Evolutionary conservation across 768 basidiomycete genomes (phyloP), one percentile per base, ranked within the genome.

Genomic region (Sistotremastrum suecicum): DNA sequence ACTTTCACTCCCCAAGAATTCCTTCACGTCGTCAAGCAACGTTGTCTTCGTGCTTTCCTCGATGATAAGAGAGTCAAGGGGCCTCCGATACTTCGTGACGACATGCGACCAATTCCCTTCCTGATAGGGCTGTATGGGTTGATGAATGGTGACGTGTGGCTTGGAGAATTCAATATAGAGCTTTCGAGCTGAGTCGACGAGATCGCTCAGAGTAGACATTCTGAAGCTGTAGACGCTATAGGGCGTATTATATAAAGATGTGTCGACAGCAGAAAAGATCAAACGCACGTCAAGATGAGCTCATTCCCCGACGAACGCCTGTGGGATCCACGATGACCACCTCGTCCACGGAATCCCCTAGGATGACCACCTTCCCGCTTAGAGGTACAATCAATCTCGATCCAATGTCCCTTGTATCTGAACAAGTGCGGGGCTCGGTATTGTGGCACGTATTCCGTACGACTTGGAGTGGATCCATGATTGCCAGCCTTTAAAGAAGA

Each of bases 11-110:
- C 75, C 78, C 54, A 90, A 70, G 60, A 89, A 90, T 59, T 89
- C 87, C 49, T 78, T 74, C 29, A 86, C 75, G 50, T 91, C 88
- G 35, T 76, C 71, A 7, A 89, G 64, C 7, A 90, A 69, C 82
- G 88, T 88, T 63, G 89, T 87, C 62, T 88, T 89, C 38, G 89
- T 85, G 43, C 88, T 87, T 0, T 79, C 81, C 55, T 88, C 84
- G 48, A 90, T 71, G 5, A 91, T 86, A 54, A 90, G 88, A 55
- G 80, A 84, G 8, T 73, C 74, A 69, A 91, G 73, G n/a, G 88
- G 87, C 12, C 88, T 75, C 63, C 72, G 66, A 2, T 61, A 53
- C 54, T 76, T 77, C 20, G 58, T 65, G 9, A 65, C 65, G 48
- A 60, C 66, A 43, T 20, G 20, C 20, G 20, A 20, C 20, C 20